Evolutionary conservation across 2,329 filamentous ascomycete genomes (phyloP).

Genomic region (Alternaria sp.): DNA sequence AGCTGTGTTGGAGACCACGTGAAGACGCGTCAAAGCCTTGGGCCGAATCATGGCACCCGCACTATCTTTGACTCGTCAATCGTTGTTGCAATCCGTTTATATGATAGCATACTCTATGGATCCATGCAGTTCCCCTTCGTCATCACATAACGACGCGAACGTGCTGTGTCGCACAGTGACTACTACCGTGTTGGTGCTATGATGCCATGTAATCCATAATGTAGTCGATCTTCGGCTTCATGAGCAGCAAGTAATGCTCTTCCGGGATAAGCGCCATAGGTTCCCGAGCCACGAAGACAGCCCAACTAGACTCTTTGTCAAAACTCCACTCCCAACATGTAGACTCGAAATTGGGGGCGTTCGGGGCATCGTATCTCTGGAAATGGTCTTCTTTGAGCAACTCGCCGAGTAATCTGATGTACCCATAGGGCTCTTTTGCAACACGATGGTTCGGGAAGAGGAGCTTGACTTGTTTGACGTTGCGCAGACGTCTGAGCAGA

Average conservation of each 20-base stretch:
- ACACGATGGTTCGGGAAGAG: conserved; percentile 23
- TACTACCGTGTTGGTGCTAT: neutral
- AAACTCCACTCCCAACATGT: conserved; percentile 52
- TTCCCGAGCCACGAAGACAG: conserved; percentile 35
- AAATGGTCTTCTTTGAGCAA: conserved; percentile 52
- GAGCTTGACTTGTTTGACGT: conserved; percentile 45
- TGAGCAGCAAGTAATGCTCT: conserved; percentile 45
- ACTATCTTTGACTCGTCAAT: neutral
- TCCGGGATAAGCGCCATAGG: conserved; percentile 42
- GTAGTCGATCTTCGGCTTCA: conserved; percentile 46
- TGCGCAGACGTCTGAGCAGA: conserved; percentile 42
- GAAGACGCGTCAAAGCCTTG: neutral
- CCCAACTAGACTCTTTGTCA: conserved; percentile 31
- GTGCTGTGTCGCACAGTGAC: neutral
- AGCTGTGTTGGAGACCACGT: neutral
- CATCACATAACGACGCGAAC: neutral
- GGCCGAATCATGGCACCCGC: neutral
- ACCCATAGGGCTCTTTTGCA: conserved; percentile 14
- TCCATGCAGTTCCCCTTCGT: neutral
- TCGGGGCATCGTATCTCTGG: conserved; percentile 45
- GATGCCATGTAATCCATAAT: conserved; percentile 27
- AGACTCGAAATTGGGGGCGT: conserved; percentile 35
- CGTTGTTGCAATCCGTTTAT: neutral
- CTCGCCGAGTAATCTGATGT: conserved; percentile 46
- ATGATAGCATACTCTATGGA: neutral